Evolutionary conservation across 352 stramenopile genomes (phyloP), one percentile per base, ranked within the genome.

Genomic region (Globisporangium echinulatum): DNA sequence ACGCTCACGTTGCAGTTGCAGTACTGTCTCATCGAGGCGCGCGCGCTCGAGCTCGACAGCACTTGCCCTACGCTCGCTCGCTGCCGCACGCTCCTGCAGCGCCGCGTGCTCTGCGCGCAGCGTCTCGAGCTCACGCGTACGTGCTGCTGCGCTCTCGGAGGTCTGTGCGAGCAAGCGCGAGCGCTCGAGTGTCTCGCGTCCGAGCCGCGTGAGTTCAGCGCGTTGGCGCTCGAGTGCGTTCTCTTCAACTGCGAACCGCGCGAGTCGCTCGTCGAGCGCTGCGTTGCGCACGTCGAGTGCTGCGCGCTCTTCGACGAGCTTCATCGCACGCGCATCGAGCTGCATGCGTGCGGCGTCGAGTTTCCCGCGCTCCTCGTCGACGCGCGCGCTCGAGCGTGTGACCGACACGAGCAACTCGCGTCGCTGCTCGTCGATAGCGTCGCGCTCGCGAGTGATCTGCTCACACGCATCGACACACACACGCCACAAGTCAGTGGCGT

Each of bases 321-420:
- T 64, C 54, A 85, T 70, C 13, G 68, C 67, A 11, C 70, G 73
- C 42, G 74, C 66, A 14, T 89, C 81, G 11, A 92, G 67, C 43
- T 92, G 77, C 19, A 64, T 69, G 49, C 75, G 78, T 39, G 68
- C 59, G 7, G 77, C 75, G 51, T 92, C 82, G 55, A 91, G 51
- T 42, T 78, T 76, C n/a, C 70, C 82, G 10, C 82, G 80, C 49
- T 92, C 82, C 37, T 94, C 82, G 61, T 94, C 82, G 4, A 77
- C 64, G 13, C 82, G 78, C 5, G 74, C 67, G 17, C 71, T 77
- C 49, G 75, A 71, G 38, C 69, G 70, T 43, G 77, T 72, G 58
- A 88, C 70, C 7, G 72, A 74, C 52, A 73, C 66, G 14, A 94
- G 53, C 43, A 92, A 63, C 59, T 92, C 80, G 11, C 76, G 70